These are phyloP conservation scores for Dothiorella sarmentorum DNA, from an alignment of 2,329 filamentous ascomycete species.

Conservation along the genomic window DNA sequence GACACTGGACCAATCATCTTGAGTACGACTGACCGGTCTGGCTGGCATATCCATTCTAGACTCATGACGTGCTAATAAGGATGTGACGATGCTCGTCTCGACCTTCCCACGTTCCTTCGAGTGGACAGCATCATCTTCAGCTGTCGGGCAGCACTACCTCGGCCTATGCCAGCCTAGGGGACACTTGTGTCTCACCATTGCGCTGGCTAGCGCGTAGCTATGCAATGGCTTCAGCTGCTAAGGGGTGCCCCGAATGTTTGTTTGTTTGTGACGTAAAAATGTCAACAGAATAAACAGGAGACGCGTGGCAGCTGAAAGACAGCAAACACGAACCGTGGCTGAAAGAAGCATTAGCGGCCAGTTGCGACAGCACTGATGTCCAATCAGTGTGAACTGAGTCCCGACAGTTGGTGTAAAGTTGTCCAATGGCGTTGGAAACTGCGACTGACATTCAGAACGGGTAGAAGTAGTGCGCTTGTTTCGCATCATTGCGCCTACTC, in stretches of 20 bases:
- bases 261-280: neutral
- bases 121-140: neutral
- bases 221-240: neutral
- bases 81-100: neutral
- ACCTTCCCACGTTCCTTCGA: neutral
- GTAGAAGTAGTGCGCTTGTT: neutral
- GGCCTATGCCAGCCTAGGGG: neutral
- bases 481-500: neutral
- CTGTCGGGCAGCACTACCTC: neutral
- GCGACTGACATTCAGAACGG: neutral
- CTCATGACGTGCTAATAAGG: neutral
- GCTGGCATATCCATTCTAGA: neutral
- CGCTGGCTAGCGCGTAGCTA: neutral
- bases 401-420: neutral
- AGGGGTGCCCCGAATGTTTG: neutral
- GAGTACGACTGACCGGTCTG: neutral
- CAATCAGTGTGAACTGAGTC: neutral
- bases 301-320: neutral
- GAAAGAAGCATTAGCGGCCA: neutral
- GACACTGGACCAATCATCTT: neutral
- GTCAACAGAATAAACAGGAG: neutral
- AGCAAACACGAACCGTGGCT: neutral
- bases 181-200: neutral
- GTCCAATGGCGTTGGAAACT: neutral
- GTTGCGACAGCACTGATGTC: neutral